Conservation (phyloP, 345 rosid species). For the Eucalyptus virginea region DNA sequence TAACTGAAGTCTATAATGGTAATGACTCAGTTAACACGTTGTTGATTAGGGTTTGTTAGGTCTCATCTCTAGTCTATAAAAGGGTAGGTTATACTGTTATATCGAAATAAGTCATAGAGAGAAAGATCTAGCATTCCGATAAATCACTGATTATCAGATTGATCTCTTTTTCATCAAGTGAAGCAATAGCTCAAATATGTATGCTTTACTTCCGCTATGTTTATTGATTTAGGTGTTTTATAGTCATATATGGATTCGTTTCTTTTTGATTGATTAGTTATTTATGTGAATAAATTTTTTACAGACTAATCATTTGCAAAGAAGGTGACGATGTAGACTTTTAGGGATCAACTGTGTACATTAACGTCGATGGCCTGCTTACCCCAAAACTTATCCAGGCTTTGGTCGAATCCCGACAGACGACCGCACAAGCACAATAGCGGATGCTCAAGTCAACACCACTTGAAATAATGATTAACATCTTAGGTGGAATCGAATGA, state of each 20-base stretch:
- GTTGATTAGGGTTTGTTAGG: fast-evolving
- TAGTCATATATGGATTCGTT: too few relatives aligned
- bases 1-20: fast-evolving
- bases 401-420: not conserved
- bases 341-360: not conserved
- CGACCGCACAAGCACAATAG: not conserved
- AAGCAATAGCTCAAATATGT: fast-evolving
- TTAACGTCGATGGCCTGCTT: not conserved
- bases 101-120: too few relatives aligned
- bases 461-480: not conserved
- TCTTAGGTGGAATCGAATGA: not conserved
- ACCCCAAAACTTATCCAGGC: not conserved
- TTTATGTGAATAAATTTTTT: too few relatives aligned
- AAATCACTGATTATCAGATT: fast-evolving
- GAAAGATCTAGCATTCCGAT: too few relatives aligned
- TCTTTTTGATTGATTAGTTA: too few relatives aligned
- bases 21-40: fast-evolving
- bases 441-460: not conserved
- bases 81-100: fast-evolving
- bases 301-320: not conserved
- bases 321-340: not conserved
- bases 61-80: fast-evolving
- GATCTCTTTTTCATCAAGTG: too few relatives aligned
- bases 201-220: fast-evolving
- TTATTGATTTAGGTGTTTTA: too few relatives aligned